phyloP scores from a whole-genome alignment of 441 rosid genomes.

The Erysimum pusillum region DNA sequence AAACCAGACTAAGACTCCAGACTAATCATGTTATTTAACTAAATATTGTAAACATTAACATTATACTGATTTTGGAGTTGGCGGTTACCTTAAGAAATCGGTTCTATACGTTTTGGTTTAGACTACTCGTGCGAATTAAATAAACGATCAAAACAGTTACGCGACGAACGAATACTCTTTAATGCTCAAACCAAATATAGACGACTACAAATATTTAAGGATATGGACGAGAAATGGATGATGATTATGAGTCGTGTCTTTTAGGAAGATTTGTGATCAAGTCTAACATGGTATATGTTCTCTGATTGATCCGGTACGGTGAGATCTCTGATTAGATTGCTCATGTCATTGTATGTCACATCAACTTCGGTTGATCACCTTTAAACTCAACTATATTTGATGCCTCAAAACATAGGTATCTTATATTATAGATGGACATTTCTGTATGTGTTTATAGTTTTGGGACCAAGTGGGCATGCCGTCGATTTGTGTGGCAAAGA shows the following conservation, averaged over 20 bases:
- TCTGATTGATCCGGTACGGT: background rate
- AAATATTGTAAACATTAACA: background rate
- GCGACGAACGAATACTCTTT: background rate
- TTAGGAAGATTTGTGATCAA: background rate
- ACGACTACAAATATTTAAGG: background rate
- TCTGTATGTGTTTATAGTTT: background rate
- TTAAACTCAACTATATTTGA: background rate
- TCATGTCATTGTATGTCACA: background rate
- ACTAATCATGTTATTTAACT: background rate
- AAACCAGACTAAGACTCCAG: conserved; percentile 4
- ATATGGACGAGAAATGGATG: background rate
- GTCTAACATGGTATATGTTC: background rate
- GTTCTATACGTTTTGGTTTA: background rate
- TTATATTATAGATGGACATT: background rate
- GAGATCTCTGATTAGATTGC: background rate
- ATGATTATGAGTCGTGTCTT: background rate
- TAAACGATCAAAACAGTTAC: background rate
- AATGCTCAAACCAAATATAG: background rate
- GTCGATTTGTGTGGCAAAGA: background rate
- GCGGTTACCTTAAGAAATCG: too few relatives aligned
- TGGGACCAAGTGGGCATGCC: background rate
- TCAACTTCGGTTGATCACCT: background rate
- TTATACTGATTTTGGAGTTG: background rate
- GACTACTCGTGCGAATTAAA: background rate
- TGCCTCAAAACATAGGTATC: background rate